Conservation (phyloP, 2,329 filamentous ascomycete genomes). For the Aspergillus pseudoviridinutans region DNA sequence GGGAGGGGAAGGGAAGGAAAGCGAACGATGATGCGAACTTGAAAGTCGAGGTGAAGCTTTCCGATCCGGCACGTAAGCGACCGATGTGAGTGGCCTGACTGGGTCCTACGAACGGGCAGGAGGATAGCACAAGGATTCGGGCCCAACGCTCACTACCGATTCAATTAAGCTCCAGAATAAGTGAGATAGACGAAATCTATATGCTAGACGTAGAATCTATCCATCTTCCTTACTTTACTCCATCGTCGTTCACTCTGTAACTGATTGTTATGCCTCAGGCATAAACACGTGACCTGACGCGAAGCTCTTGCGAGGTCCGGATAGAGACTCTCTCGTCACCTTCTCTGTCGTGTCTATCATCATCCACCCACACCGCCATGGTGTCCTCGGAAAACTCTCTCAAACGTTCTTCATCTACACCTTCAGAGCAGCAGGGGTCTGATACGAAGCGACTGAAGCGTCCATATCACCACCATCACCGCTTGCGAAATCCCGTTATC, state of each 20-base stretch:
- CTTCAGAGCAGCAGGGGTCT: constrained; percentile 12
- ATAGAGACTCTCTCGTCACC: constrained; percentile 5
- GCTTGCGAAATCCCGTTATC: constrained; percentile 32
- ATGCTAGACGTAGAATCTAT: not conserved
- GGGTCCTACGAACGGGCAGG: constrained; percentile 11
- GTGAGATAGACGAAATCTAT: not conserved
- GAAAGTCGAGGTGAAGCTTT: constrained; percentile 31
- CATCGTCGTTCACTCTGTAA: not conserved
- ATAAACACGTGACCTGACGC: constrained; percentile 21
- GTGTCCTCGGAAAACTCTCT: constrained; percentile 23
- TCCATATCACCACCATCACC: constrained; percentile 42
- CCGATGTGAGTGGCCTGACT: constrained; percentile 31
- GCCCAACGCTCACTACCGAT: not conserved
- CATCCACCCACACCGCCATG: constrained; percentile 24
- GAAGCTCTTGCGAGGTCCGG: constrained; percentile 11
- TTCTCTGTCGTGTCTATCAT: constrained; percentile 4
- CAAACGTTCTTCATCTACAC: constrained; percentile 32
- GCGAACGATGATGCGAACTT: constrained; percentile 24
- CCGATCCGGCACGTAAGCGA: constrained; percentile 36
- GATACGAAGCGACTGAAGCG: constrained; percentile 34
- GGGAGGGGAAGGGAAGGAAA: constrained; percentile 19
- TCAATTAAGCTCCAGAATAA: not conserved
- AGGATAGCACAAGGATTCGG: not conserved
- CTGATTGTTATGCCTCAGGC: constrained; percentile 12
- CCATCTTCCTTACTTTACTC: not conserved